Evolutionary conservation across 2,329 filamentous ascomycete genomes (phyloP).

Genomic region (Lachnellula willkommii): DNA sequence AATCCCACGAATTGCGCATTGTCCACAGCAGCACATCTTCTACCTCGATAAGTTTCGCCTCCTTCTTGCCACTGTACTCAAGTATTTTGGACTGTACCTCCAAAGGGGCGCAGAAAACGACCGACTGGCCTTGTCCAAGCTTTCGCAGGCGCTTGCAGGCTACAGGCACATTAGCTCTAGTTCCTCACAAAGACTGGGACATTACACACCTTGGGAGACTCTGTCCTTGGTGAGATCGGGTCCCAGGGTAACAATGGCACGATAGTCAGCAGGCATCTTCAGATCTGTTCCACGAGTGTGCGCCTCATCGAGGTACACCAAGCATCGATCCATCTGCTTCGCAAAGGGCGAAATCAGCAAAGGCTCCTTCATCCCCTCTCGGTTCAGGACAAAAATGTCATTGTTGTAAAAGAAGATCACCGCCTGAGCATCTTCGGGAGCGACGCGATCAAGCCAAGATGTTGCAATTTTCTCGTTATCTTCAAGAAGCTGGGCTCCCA

Average conservation of each 20-base stretch:
- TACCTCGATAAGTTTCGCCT: conserved; percentile 37
- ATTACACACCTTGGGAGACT: conserved; percentile 55
- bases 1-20: conserved; percentile 50
- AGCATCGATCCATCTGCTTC: conserved; percentile 49
- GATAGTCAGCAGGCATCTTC: conserved; percentile 50
- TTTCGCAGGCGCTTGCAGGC: conserved; percentile 69
- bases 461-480: conserved; percentile 50
- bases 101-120: conserved; percentile 53
- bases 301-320: conserved; percentile 64
- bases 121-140: conserved; percentile 60
- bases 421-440: conserved; percentile 33
- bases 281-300: conserved; percentile 67
- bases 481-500: conserved; percentile 66
- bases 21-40: conserved; percentile 55
- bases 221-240: conserved; percentile 60
- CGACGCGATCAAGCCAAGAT: conserved; percentile 44
- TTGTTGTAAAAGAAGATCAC: conserved; percentile 54
- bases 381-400: conserved; percentile 49
- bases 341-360: conserved; percentile 56
- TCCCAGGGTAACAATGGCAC: conserved; percentile 63
- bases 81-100: conserved; percentile 55
- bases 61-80: conserved; percentile 14
- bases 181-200: background rate
- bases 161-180: conserved; percentile 25
- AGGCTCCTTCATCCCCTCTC: conserved; percentile 39